Conservation (phyloP, 441 rosid species). For the Capsella rubella region DNA sequence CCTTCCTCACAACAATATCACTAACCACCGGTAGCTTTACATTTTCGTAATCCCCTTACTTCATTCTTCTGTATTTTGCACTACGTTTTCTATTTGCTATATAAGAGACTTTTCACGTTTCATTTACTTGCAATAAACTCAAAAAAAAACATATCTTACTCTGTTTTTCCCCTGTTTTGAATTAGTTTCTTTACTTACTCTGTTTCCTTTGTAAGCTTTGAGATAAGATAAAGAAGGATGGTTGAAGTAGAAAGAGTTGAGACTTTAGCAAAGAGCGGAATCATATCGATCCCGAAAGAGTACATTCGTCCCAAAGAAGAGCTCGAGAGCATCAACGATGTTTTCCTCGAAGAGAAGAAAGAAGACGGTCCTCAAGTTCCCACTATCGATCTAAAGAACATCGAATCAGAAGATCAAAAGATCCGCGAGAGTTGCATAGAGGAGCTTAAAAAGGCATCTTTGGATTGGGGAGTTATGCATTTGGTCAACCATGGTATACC, state of each 20-base stretch:
- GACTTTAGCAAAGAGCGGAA: slow-evolving; percentile 76
- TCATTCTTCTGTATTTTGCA: not conserved
- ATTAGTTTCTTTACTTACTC: slow-evolving; percentile 22
- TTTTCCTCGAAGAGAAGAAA: slow-evolving; percentile 78
- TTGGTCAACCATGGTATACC: slow-evolving; percentile 83
- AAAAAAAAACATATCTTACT: not conserved
- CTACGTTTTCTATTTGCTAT: not conserved
- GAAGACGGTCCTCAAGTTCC: slow-evolving; percentile 83
- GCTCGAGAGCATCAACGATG: slow-evolving; percentile 64
- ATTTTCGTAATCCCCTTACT: not conserved
- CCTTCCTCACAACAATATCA: slow-evolving; percentile 7
- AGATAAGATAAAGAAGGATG: slow-evolving; percentile 25
- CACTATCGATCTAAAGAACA: slow-evolving; percentile 68
- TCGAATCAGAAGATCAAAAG: slow-evolving; percentile 57
- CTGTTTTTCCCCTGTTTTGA: slow-evolving; percentile 27
- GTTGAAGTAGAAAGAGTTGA: slow-evolving; percentile 60
- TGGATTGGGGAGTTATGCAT: slow-evolving; percentile 95
- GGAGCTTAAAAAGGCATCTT: slow-evolving; percentile 63
- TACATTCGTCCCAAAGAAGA: slow-evolving; percentile 80
- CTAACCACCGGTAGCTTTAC: slow-evolving; percentile 39
- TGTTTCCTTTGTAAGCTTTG: slow-evolving; percentile 17
- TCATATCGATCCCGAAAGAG: slow-evolving; percentile 72
- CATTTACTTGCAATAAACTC: slow-evolving; percentile 25
- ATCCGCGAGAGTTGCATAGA: slow-evolving; percentile 61
- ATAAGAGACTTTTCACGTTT: slow-evolving; percentile 8